phyloP scores from a whole-genome alignment of 2,329 filamentous ascomycete species.

The Exophiala sideris region DNA sequence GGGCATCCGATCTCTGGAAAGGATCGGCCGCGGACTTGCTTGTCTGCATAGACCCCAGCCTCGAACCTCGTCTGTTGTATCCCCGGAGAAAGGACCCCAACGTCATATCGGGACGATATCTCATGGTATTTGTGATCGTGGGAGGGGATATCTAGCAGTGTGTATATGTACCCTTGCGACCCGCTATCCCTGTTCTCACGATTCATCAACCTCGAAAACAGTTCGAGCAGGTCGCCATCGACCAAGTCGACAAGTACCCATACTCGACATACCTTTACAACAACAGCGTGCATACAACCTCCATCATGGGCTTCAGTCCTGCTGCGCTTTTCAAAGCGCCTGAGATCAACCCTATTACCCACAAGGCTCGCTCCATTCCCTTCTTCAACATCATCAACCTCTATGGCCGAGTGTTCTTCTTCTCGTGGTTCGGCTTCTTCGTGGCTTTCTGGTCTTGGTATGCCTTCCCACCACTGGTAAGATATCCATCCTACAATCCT shows the following conservation, averaged over 20 bases:
- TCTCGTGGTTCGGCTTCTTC: slow-evolving; percentile 83
- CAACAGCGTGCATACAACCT: neutral
- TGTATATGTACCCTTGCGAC: slow-evolving; percentile 9
- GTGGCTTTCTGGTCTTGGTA: slow-evolving; percentile 88
- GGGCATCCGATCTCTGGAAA: slow-evolving; percentile 8
- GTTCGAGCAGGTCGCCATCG: neutral
- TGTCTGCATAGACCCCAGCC: slow-evolving; percentile 3
- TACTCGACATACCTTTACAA: neutral
- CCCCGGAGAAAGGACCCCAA: slow-evolving; percentile 25
- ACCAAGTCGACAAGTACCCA: neutral
- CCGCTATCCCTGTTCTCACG: neutral
- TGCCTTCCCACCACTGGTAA: slow-evolving; percentile 79
- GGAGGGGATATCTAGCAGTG: neutral
- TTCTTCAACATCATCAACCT: slow-evolving; percentile 72
- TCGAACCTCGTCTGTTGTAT: slow-evolving; percentile 5
- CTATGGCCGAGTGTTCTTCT: slow-evolving; percentile 86
- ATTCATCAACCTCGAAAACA: neutral
- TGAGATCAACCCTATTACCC: slow-evolving; percentile 77
- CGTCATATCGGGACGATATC: slow-evolving; percentile 12
- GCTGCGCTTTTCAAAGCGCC: slow-evolving; percentile 46
- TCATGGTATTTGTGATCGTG: neutral
- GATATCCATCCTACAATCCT: slow-evolving; percentile 29
- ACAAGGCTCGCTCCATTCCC: slow-evolving; percentile 77
- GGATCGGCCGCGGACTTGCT: slow-evolving; percentile 25
- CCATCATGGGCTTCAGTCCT: slow-evolving; percentile 15